phyloP scores from a whole-genome alignment of 164 flowering plant genomes.

The Vitis riparia region DNA sequence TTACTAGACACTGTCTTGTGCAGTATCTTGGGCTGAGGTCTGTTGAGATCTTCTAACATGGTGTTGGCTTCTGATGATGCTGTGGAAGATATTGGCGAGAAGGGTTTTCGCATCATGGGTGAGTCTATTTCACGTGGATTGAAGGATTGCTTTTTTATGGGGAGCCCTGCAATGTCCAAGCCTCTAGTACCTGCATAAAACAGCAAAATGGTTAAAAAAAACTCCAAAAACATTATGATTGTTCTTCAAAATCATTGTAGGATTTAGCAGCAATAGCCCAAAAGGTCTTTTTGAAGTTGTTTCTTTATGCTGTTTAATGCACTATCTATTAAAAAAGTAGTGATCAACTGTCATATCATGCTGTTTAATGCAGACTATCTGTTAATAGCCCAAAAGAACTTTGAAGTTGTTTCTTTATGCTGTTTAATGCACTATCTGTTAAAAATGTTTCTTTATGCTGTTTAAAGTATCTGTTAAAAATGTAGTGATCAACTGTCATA shows the following conservation, averaged over 20 bases:
- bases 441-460: too few species aligned
- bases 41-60: slow-evolving; percentile 38
- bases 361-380: too few species aligned
- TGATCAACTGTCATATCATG: too few species aligned
- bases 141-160: slow-evolving; percentile 46
- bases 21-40: slow-evolving; percentile 22
- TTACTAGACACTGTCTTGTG: slow-evolving; percentile 32
- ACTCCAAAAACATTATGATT: background rate
- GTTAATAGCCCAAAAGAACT: too few species aligned
- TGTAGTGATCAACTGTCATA: too few species aligned
- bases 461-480: too few species aligned
- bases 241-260: background rate
- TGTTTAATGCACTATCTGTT: too few species aligned
- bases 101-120: slow-evolving; percentile 62
- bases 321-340: too few species aligned
- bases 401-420: too few species aligned
- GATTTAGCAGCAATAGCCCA: too few species aligned
- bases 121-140: slow-evolving; percentile 49
- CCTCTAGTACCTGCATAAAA: slow-evolving; percentile 56
- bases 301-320: too few species aligned
- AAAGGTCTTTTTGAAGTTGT: too few species aligned
- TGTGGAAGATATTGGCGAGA: slow-evolving; percentile 70
- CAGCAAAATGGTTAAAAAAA: background rate
- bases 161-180: slow-evolving; percentile 58
- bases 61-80: slow-evolving; percentile 47